phyloP scores from a whole-genome alignment of 2,329 filamentous ascomycete species.

The Aspergillus jensenii region DNA sequence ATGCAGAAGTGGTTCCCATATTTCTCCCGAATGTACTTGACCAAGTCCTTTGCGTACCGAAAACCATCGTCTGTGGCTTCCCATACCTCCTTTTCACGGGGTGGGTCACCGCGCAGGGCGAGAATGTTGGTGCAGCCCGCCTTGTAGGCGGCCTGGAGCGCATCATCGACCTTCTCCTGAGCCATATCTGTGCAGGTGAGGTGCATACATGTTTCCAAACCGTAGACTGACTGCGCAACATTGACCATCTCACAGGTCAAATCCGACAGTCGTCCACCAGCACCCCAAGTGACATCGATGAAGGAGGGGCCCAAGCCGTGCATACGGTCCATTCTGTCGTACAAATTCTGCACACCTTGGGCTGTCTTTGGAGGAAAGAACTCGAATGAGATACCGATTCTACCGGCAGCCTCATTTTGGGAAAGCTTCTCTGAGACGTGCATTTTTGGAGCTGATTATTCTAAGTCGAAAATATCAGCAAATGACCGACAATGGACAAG shows the following conservation, averaged over 20 bases:
- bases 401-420: conserved; percentile 73
- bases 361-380: conserved; percentile 97
- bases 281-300: conserved; percentile 98
- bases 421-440: conserved; percentile 91
- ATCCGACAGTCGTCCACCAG: conserved; percentile 85
- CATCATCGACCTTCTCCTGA: conserved; percentile 83
- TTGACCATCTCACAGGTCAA: conserved; percentile 97
- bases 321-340: conserved; percentile 99
- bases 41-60: conserved; percentile 87
- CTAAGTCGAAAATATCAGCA: conserved; percentile 2
- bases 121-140: conserved; percentile 97
- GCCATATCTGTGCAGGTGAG: conserved; percentile 99
- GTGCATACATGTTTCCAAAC: conserved; percentile 98
- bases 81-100: conserved; percentile 92
- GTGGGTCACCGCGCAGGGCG: conserved; percentile 88
- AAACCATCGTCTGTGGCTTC: conserved; percentile 83
- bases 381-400: conserved; percentile 96
- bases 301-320: conserved; percentile 90
- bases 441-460: conserved; percentile 59
- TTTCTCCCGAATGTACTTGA: conserved; percentile 73
- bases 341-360: conserved; percentile 92
- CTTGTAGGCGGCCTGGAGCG: conserved; percentile 84
- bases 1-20: conserved; percentile 95
- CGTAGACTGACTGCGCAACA: conserved; percentile 91
- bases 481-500: neutral